Evolutionary conservation across 2,329 filamentous ascomycete genomes (phyloP).

Genomic region (Fusarium sp.): DNA sequence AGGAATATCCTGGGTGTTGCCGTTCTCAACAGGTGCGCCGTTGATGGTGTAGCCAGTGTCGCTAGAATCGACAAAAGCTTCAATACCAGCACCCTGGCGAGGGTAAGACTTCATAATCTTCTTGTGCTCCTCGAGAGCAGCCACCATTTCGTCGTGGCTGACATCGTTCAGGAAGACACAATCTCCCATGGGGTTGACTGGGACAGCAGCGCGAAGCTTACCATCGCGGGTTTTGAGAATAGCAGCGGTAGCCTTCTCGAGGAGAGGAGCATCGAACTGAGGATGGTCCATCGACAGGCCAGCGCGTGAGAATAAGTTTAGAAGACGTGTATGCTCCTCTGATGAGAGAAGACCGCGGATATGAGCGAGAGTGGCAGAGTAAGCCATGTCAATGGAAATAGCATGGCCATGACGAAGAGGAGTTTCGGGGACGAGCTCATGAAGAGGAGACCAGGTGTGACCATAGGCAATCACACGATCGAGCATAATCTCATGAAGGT

Average conservation of each 20-base stretch:
- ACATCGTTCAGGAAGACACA: conserved; percentile 79
- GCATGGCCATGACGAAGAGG: conserved; percentile 80
- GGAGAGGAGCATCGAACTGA: conserved; percentile 74
- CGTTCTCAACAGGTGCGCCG: conserved; percentile 44
- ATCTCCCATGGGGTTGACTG: conserved; percentile 71
- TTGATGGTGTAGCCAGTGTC: conserved; percentile 71
- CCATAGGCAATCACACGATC: conserved; percentile 81
- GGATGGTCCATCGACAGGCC: conserved; percentile 79
- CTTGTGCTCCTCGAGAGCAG: conserved; percentile 74
- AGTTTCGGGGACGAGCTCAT: conserved; percentile 76
- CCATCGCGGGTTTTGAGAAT: conserved; percentile 80
- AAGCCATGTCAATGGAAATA: conserved; percentile 83
- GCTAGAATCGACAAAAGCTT: conserved; percentile 76
- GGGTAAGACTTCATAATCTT: conserved; percentile 72
- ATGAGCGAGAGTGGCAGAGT: conserved; percentile 76
- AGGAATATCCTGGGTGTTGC: neutral
- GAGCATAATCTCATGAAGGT: conserved; percentile 79
- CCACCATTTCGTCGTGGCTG: conserved; percentile 70
- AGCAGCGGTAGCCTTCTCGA: conserved; percentile 75
- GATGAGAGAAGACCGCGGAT: conserved; percentile 71
- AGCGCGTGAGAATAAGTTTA: conserved; percentile 77
- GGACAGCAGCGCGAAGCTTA: conserved; percentile 75
- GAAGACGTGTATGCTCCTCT: conserved; percentile 70
- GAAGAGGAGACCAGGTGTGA: conserved; percentile 80
- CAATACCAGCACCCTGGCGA: conserved; percentile 73